These are phyloP conservation scores for Penicillium oxalicum DNA, from an alignment of 2,329 filamentous ascomycete genomes.

Conservation along the genomic window DNA sequence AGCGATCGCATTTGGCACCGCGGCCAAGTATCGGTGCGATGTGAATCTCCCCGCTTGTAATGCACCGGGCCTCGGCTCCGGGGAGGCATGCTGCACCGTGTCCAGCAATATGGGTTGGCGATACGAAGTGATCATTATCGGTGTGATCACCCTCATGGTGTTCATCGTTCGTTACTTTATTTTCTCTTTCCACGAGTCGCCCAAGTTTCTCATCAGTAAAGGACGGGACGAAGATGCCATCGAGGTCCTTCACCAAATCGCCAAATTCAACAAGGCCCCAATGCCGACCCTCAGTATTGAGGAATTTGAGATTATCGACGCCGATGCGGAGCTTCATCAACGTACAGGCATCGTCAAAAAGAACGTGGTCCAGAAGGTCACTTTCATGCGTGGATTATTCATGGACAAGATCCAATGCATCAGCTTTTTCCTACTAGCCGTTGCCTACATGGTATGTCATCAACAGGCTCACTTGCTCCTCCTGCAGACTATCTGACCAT, in stretches of 20 bases:
- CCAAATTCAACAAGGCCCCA: slow-evolving; percentile 7
- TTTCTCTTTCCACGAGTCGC: slow-evolving; percentile 9
- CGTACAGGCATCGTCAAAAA: too few species aligned
- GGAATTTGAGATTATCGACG: slow-evolving; percentile 3
- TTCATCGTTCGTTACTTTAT: slow-evolving; percentile 4
- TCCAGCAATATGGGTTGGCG: slow-evolving; percentile 13
- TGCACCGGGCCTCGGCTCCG: neutral
- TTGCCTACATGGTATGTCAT: neutral
- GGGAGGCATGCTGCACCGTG: slow-evolving; percentile 7
- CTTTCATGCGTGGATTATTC: neutral
- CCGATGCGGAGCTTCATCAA: neutral
- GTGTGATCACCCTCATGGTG: slow-evolving; percentile 4
- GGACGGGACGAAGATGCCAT: slow-evolving; percentile 10
- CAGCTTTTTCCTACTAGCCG: neutral
- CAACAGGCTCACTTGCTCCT: neutral
- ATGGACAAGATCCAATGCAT: neutral
- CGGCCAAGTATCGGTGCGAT: slow-evolving; percentile 8
- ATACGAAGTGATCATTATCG: slow-evolving; percentile 8
- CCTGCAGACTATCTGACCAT: too few species aligned
- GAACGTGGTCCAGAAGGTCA: neutral
- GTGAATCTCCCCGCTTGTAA: slow-evolving; percentile 8
- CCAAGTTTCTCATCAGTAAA: slow-evolving; percentile 9
- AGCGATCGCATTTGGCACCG: slow-evolving; percentile 10
- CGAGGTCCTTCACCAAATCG: slow-evolving; percentile 9
- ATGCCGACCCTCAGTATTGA: slow-evolving; percentile 6